Percentiles rank a stretch among this genome's conserved stretches.
These are phyloP conservation scores for Trypanosoma lewisi DNA, from an alignment of 208 protist genomes.

Conservation along the genomic window DNA sequence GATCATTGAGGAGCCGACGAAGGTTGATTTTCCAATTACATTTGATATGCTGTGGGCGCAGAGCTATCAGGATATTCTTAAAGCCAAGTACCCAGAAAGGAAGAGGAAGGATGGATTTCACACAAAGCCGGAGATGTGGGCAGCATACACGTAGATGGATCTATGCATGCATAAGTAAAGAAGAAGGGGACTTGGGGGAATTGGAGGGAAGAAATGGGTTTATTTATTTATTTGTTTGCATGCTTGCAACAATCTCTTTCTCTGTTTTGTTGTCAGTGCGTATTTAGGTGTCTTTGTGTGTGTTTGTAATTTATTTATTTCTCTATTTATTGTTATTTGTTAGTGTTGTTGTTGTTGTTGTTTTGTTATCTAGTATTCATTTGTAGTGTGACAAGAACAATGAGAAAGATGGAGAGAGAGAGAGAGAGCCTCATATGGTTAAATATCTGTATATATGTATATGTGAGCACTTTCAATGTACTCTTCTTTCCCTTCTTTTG, in stretches of 20 bases:
- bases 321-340: too few species aligned
- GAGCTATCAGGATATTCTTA: slow-evolving; percentile 87
- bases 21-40: slow-evolving; percentile 84
- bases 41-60: slow-evolving; percentile 89
- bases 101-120: slow-evolving; percentile 85
- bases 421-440: too few species aligned
- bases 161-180: background rate
- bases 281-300: slow-evolving; percentile 12
- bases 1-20: slow-evolving; percentile 85
- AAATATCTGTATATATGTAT: slow-evolving; percentile 13
- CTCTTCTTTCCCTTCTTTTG: too few species aligned
- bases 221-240: background rate
- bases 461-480: too few species aligned
- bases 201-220: background rate
- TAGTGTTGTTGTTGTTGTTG: too few species aligned
- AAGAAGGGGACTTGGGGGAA: background rate
- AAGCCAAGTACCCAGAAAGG: slow-evolving; percentile 76
- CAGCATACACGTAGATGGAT: slow-evolving; percentile 63
- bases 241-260: too few species aligned
- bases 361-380: too few species aligned
- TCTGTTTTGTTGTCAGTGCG: background rate
- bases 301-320: too few species aligned
- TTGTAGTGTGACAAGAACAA: too few species aligned
- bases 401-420: too few species aligned
- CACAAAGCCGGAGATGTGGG: slow-evolving; percentile 82